phyloP scores from a whole-genome alignment of 495 filamentous ascomycete genomes.

The Aspergillus biplanus region DNA sequence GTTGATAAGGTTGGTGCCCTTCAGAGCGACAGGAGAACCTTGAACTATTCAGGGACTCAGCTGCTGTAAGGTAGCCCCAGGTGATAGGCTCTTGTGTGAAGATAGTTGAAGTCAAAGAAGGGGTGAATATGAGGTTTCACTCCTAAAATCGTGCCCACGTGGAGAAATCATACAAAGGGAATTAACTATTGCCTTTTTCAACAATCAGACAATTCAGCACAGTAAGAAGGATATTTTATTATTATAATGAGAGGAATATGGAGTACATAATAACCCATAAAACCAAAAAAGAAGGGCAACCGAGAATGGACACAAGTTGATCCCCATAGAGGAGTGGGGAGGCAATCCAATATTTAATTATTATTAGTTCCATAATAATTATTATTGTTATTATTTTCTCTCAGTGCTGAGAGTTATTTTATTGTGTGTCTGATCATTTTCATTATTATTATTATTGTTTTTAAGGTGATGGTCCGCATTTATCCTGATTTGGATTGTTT shows the following conservation, averaged over 20 bases:
- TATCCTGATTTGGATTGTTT: constrained; percentile 15
- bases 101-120: not conserved
- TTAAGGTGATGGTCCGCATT: not conserved
- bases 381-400: not conserved
- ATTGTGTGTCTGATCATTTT: not conserved
- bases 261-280: not conserved
- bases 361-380: not conserved
- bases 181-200: not conserved
- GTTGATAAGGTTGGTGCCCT: not conserved
- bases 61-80: not conserved
- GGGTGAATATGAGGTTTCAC: not conserved
- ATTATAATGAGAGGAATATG: not conserved
- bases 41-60: not conserved
- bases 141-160: not conserved
- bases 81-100: not conserved
- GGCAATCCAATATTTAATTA: constrained; percentile 3
- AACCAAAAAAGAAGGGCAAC: not conserved
- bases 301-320: not conserved
- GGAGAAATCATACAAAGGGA: constrained; percentile 1
- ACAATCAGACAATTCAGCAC: not conserved
- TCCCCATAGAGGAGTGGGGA: constrained; percentile 1
- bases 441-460: not conserved
- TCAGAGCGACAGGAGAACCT: not conserved
- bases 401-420: not conserved
- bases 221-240: not conserved